Evolutionary conservation across 106 monocot genomes (phyloP).

Genomic region (Agapanthus africanus): DNA sequence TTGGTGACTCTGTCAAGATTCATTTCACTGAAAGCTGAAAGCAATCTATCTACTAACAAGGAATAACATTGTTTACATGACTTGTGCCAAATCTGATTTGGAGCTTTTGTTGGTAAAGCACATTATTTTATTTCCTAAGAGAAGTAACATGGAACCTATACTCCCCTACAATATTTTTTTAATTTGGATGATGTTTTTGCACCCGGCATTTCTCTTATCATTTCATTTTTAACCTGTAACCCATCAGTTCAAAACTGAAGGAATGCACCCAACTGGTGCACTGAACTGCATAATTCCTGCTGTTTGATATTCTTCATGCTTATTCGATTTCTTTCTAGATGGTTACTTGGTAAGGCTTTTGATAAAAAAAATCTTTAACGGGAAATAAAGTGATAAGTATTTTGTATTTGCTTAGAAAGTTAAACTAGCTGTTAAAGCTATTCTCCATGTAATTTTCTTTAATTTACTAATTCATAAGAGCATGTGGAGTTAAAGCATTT

Average conservation of each 20-base stretch:
- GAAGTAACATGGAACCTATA: neutral
- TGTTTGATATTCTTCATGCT: neutral
- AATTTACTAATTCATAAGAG: neutral
- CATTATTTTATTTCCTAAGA: neutral
- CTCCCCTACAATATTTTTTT: neutral
- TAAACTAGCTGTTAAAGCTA: neutral
- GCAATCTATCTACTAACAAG: neutral
- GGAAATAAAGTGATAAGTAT: neutral
- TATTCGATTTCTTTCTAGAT: neutral
- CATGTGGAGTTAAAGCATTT: neutral
- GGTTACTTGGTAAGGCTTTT: neutral
- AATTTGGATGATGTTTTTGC: neutral
- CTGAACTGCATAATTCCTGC: neutral
- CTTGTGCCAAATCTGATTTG: neutral
- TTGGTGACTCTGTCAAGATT: neutral
- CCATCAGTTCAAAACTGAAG: neutral
- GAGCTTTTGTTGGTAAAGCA: neutral
- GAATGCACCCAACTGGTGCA: neutral
- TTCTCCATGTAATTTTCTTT: neutral
- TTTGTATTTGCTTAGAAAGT: neutral
- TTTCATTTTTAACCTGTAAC: neutral
- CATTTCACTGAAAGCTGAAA: neutral
- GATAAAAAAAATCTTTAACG: neutral
- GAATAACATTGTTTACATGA: neutral
- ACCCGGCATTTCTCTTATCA: neutral